phyloP scores from a whole-genome alignment of 1,284 basidiomycete genomes.

The Vanrija sp. region DNA sequence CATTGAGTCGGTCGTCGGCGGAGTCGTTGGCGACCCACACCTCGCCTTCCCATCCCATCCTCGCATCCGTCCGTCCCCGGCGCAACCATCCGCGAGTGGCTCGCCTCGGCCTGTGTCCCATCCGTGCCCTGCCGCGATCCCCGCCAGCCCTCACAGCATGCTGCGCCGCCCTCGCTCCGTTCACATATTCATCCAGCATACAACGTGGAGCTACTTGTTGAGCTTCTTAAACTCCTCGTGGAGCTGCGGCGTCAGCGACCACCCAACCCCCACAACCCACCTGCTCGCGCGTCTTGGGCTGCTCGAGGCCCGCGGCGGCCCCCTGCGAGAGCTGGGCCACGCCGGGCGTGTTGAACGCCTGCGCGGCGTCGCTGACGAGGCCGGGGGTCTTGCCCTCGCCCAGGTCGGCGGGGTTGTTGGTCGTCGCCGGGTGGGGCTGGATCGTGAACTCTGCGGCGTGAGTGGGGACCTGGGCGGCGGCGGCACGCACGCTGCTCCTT shows the following conservation, averaged over 20 bases:
- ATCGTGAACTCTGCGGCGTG: constrained; percentile 42
- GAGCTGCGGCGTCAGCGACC: constrained; percentile 4
- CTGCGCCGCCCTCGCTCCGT: no score
- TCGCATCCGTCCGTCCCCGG: no score
- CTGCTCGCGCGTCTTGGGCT: constrained; percentile 49
- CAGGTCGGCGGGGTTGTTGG: constrained; percentile 49
- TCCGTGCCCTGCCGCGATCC: no score
- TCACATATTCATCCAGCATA: no score
- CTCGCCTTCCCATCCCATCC: no score
- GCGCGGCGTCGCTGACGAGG: constrained; percentile 28
- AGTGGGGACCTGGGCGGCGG: constrained; percentile 4
- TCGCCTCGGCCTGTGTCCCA: no score
- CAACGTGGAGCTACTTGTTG: constrained; percentile 8
- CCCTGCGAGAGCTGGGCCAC: constrained; percentile 36
- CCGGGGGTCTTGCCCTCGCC: constrained; percentile 24
- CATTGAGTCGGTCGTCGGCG: no score
- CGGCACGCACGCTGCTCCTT: constrained; percentile 27
- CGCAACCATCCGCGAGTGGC: no score
- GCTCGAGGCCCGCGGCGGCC: constrained; percentile 41
- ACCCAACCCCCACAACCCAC: constrained; percentile 23
- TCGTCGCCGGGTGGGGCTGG: constrained; percentile 51
- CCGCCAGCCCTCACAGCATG: no score
- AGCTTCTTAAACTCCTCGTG: constrained; percentile 15
- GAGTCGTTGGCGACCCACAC: no score
- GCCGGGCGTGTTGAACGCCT: constrained; percentile 41